phyloP scores from a whole-genome alignment of 179 eudicot genomes.

The Patellifolia procumbens region DNA sequence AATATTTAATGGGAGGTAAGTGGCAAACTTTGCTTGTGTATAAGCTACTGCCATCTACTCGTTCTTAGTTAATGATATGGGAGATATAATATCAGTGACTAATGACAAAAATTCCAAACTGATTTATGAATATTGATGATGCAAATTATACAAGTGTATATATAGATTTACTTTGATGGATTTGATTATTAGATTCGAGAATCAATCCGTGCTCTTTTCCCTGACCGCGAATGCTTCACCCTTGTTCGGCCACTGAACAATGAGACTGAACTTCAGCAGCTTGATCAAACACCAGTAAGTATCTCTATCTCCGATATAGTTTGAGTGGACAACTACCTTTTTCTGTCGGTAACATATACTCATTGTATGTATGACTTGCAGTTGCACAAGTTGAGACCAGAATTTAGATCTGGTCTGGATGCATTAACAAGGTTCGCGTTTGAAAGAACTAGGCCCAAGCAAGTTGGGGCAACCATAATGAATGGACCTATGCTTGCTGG shows the following conservation, averaged over 20 bases:
- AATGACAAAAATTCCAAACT: neutral
- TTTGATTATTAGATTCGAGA: slow-evolving; percentile 70
- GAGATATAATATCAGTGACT: neutral
- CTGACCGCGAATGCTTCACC: slow-evolving; percentile 94
- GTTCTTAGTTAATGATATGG: neutral
- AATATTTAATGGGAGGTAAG: neutral
- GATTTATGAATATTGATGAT: neutral
- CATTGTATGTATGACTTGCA: slow-evolving; percentile 30
- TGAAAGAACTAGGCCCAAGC: slow-evolving; percentile 97
- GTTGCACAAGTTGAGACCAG: slow-evolving; percentile 90
- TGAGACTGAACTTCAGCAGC: slow-evolving; percentile 86
- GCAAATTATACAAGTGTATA: neutral
- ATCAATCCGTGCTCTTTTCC: slow-evolving; percentile 95
- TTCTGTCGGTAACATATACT: neutral
- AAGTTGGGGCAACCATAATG: slow-evolving; percentile 86
- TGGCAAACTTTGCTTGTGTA: neutral
- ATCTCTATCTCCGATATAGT: slow-evolving; percentile 12
- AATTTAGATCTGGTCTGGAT: slow-evolving; percentile 87
- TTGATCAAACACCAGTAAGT: slow-evolving; percentile 87
- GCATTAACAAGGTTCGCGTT: slow-evolving; percentile 89
- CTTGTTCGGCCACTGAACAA: slow-evolving; percentile 92
- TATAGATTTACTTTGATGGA: slow-evolving; percentile 15
- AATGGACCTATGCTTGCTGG: slow-evolving; percentile 97
- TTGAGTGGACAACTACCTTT: slow-evolving; percentile 14
- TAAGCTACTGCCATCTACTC: neutral